Evolutionary conservation across 129 eudicot genomes (phyloP).

Genomic region (Gnaphalium uliginosum): DNA sequence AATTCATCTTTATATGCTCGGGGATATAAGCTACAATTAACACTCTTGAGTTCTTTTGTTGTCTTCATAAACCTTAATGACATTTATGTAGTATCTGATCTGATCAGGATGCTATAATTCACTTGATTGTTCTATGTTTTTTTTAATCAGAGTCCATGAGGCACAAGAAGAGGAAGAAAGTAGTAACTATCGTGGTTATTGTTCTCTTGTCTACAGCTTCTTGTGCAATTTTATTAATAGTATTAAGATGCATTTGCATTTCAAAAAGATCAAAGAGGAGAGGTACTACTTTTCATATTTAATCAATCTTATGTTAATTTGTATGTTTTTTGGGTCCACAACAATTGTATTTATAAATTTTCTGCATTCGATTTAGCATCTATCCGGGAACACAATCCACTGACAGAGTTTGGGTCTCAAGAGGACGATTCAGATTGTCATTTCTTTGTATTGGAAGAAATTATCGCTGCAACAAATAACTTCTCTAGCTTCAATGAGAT

Average conservation of each 20-base stretch:
- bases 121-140: slow-evolving; percentile 2
- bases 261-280: slow-evolving; percentile 29
- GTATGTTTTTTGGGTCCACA: background rate
- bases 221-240: slow-evolving; percentile 11
- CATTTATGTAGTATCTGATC: background rate
- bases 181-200: slow-evolving; percentile 9
- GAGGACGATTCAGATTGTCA: slow-evolving; percentile 37
- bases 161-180: slow-evolving; percentile 38
- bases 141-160: slow-evolving; percentile 29
- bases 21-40: background rate
- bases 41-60: background rate
- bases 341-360: slow-evolving; percentile 5
- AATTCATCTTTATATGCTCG: slow-evolving; percentile 1
- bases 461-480: slow-evolving; percentile 49
- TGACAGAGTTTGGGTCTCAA: slow-evolving; percentile 37
- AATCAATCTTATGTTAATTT: background rate
- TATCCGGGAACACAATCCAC: slow-evolving; percentile 24
- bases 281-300: slow-evolving; percentile 28
- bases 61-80: slow-evolving; percentile 10
- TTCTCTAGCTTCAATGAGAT: slow-evolving; percentile 49
- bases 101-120: background rate
- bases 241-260: slow-evolving; percentile 10
- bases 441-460: slow-evolving; percentile 37
- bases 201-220: slow-evolving; percentile 25
- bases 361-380: slow-evolving; percentile 11